These are phyloP conservation scores for Beta vulgaris DNA, from an alignment of 148 eudicot species.

Conservation along the genomic window DNA sequence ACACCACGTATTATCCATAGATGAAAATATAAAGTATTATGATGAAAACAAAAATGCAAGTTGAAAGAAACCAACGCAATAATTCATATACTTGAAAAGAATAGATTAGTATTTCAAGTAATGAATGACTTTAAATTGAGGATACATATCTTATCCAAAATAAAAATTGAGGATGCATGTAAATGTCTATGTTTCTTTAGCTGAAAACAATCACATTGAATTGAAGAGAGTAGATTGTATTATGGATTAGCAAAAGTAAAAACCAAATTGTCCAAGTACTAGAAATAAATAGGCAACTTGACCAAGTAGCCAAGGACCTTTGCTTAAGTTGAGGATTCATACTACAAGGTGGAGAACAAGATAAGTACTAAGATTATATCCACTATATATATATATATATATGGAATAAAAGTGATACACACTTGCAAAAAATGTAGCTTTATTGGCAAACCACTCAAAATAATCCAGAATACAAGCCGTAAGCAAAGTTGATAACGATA, in stretches of 20 bases:
- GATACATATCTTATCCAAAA: too few relatives aligned
- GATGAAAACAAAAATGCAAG: too few relatives aligned
- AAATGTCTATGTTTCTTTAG: neutral
- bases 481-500: conserved; percentile 12
- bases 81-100: too few relatives aligned
- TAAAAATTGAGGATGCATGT: too few relatives aligned
- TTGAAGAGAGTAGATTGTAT: neutral
- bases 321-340: neutral
- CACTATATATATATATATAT: too few relatives aligned
- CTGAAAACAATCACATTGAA: too few relatives aligned
- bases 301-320: neutral
- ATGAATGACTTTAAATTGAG: too few relatives aligned
- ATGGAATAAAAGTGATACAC: neutral
- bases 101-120: too few relatives aligned
- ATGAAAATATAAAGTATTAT: too few relatives aligned
- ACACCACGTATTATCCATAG: too few relatives aligned
- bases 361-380: conserved; percentile 9
- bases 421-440: neutral
- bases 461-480: conserved; percentile 16
- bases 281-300: neutral
- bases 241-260: too few relatives aligned
- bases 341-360: neutral
- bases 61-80: too few relatives aligned
- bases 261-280: neutral
- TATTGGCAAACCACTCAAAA: conserved; percentile 19